These are phyloP conservation scores for Pseudogymnoascus sp. DNA, from an alignment of 2,329 filamentous ascomycete species.

Conservation along the genomic window DNA sequence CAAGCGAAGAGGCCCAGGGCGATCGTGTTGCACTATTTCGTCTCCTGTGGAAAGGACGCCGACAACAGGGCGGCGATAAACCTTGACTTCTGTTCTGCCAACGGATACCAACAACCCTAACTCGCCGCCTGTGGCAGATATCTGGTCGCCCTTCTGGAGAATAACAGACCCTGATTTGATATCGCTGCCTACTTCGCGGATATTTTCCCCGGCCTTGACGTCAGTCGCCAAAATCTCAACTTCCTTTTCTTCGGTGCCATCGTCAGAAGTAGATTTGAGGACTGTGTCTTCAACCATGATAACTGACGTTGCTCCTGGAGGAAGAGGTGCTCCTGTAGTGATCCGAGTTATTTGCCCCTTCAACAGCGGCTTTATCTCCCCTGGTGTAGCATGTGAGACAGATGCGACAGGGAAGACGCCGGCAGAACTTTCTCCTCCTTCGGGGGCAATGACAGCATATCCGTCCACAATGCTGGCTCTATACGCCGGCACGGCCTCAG, in stretches of 20 bases:
- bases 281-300: slow-evolving; percentile 96
- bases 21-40: slow-evolving; percentile 74
- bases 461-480: slow-evolving; percentile 95
- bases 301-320: slow-evolving; percentile 80
- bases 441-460: slow-evolving; percentile 71
- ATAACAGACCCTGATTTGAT: slow-evolving; percentile 63
- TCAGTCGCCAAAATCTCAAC: slow-evolving; percentile 77
- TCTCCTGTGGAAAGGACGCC: slow-evolving; percentile 92
- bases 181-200: slow-evolving; percentile 87
- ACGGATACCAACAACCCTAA: slow-evolving; percentile 84
- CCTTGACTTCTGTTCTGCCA: slow-evolving; percentile 61
- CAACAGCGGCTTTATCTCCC: slow-evolving; percentile 56
- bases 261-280: slow-evolving; percentile 66
- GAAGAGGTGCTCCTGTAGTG: slow-evolving; percentile 88
- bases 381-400: slow-evolving; percentile 76
- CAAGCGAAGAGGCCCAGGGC: slow-evolving; percentile 53
- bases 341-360: slow-evolving; percentile 78
- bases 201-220: slow-evolving; percentile 73
- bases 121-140: slow-evolving; percentile 82
- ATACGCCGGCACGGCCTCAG: slow-evolving; percentile 84
- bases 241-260: slow-evolving; percentile 76
- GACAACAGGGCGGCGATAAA: slow-evolving; percentile 70
- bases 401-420: slow-evolving; percentile 81
- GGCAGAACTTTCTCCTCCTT: slow-evolving; percentile 54
- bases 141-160: slow-evolving; percentile 68